Conservation (phyloP, 225 moss, liverwort and hornwort species). For the Asterella californica region DNA sequence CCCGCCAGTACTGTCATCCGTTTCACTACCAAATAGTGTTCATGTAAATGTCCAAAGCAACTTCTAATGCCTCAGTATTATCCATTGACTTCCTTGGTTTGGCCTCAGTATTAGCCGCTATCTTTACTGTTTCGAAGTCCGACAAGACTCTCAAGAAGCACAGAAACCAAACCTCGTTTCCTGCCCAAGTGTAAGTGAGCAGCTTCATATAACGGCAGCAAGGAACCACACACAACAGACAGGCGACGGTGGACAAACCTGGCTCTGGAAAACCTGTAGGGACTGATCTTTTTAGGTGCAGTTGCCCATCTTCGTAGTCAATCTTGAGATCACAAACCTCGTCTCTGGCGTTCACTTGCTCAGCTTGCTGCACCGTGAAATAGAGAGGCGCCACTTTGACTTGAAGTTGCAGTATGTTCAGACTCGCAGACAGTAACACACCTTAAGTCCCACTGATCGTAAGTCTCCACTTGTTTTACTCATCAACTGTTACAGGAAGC, state of each 20-base stretch:
- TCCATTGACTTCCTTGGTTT: background rate
- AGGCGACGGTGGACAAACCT: slow-evolving; percentile 40
- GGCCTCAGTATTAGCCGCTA: background rate
- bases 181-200: background rate
- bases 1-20: background rate
- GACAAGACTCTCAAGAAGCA: background rate
- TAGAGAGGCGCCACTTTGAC: slow-evolving; percentile 69
- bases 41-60: too few species aligned
- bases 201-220: background rate
- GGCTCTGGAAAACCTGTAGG: slow-evolving; percentile 77
- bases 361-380: slow-evolving; percentile 62
- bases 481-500: too few species aligned
- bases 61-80: background rate
- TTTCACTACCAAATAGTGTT: background rate
- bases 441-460: slow-evolving; percentile 62
- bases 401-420: too few species aligned
- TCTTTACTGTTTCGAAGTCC: background rate
- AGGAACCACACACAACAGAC: background rate
- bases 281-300: slow-evolving; percentile 55
- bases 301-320: slow-evolving; percentile 70
- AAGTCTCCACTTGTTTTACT: too few species aligned
- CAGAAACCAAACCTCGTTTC: too few species aligned
- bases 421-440: too few species aligned
- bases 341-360: slow-evolving; percentile 62
- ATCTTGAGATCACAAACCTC: slow-evolving; percentile 80